A percentile compares a stretch with the other conserved stretches of the same genome.
phyloP scores from a whole-genome alignment of 768 basidiomycete genomes.

The Lanmaoa rubissima region DNA sequence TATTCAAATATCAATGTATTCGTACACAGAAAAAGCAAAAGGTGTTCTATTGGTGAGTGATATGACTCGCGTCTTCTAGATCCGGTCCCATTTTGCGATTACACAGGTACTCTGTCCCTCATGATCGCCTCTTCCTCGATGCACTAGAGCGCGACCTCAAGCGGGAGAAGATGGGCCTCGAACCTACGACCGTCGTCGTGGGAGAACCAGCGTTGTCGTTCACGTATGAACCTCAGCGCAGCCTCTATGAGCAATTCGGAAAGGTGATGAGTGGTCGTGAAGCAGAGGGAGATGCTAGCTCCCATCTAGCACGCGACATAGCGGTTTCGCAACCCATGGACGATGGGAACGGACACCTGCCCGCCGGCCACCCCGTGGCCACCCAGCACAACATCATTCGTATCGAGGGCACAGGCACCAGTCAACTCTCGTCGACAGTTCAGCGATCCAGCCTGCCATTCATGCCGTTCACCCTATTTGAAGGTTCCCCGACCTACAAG shows the following conservation, averaged over 20 bases:
- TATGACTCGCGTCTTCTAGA: neutral
- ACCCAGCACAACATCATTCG: slow-evolving; percentile 20
- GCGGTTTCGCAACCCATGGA: slow-evolving; percentile 4
- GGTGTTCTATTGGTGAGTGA: slow-evolving; percentile 91
- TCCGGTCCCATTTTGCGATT: neutral
- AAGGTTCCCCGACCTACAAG: slow-evolving; percentile 87
- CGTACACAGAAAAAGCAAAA: slow-evolving; percentile 99
- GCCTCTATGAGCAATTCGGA: slow-evolving; percentile 87
- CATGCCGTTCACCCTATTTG: slow-evolving; percentile 72
- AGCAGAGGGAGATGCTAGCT: slow-evolving; percentile 35
- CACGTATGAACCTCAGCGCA: slow-evolving; percentile 81
- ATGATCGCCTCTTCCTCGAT: slow-evolving; percentile 95
- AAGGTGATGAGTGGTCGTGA: slow-evolving; percentile 37
- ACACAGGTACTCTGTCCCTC: slow-evolving; percentile 90
- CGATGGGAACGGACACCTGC: slow-evolving; percentile 15
- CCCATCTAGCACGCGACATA: slow-evolving; percentile 32
- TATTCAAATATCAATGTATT: slow-evolving; percentile 97
- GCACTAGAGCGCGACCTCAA: slow-evolving; percentile 95
- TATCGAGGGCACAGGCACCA: slow-evolving; percentile 24
- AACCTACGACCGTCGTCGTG: slow-evolving; percentile 72
- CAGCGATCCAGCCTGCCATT: slow-evolving; percentile 39
- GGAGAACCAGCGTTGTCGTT: slow-evolving; percentile 89
- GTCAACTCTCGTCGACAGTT: slow-evolving; percentile 14
- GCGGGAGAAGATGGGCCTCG: slow-evolving; percentile 87
- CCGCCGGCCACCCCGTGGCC: slow-evolving; percentile 7